Evolutionary conservation across 306 rosid species (phyloP).

Genomic region (Psophocarpus tetragonolobus): DNA sequence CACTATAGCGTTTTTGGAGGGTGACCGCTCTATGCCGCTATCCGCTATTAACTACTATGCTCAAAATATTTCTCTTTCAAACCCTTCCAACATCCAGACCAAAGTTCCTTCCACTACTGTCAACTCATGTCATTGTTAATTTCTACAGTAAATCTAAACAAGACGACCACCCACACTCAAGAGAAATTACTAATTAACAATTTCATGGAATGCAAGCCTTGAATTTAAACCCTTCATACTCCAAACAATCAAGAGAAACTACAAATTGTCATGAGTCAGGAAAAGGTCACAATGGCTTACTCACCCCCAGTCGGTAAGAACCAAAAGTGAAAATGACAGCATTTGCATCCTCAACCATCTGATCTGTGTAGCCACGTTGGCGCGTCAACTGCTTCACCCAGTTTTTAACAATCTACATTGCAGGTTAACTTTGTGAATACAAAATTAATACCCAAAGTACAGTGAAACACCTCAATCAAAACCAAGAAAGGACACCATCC

Average conservation of each 20-base stretch:
- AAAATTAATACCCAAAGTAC: constrained; percentile 13
- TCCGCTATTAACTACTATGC: too few species aligned
- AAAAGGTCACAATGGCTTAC: constrained; percentile 25
- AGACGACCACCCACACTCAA: neutral
- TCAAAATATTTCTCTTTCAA: neutral
- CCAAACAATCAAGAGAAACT: constrained; percentile 15
- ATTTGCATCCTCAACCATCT: constrained; percentile 95
- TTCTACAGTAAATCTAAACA: neutral
- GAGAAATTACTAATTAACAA: neutral
- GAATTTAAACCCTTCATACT: constrained; percentile 5
- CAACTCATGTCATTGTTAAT: neutral
- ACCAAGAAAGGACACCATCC: constrained; percentile 12
- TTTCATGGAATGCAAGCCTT: neutral
- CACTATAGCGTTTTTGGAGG: too few species aligned
- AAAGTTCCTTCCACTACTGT: neutral
- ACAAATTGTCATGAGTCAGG: neutral
- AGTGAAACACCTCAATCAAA: constrained; percentile 1
- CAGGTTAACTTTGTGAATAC: constrained; percentile 29
- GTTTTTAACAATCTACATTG: constrained; percentile 71
- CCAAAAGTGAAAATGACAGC: constrained; percentile 94
- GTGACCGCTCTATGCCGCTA: too few species aligned
- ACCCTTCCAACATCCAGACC: neutral
- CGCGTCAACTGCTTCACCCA: constrained; percentile 94
- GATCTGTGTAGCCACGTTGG: constrained; percentile 89
- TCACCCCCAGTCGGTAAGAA: constrained; percentile 88